Evolutionary conservation across 495 filamentous ascomycete genomes (phyloP), one percentile per base, ranked within the genome.

Genomic region (Corynascus novoguineensis): DNA sequence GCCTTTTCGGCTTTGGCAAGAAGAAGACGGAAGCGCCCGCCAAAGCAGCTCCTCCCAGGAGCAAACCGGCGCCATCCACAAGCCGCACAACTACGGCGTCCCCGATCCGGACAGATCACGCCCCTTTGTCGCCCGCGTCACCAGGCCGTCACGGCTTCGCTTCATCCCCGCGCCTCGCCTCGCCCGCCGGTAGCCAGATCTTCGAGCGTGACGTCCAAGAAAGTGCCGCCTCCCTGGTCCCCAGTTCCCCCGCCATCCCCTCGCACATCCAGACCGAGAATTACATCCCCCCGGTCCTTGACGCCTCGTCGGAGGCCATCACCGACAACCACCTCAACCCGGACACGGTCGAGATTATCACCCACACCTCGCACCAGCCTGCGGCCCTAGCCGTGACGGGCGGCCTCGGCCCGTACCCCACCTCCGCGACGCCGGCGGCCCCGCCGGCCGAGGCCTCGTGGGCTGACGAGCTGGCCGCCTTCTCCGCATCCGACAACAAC

Each of bases 151-250:
- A 44, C 66, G 44, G 32, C 6, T 45, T 82, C 31, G 76, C 80
- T 22, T 73, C 81, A 15, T 85, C 84, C 4, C 83, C 84, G 5
- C 76, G 81, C 35, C 68, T 82, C 31, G 75, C 79, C 24, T 87
- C 85, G 14, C 84, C 86, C 11, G 83, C 83, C 5, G 83, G 76
- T 32, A 90, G 89, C 24, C 89, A 92, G 63, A 96, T 96, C 64
- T 96, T 96, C 71, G 91, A 96, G 76, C 87, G 91, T 62, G 85
- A 88, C 70, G 92, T 96, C 14, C 92, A 96, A 68, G 91, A 96
- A 64, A 82, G 80, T 62, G 73, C 80, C 28, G 60, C 61, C 64
- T 40, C 81, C 8, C 71, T 82, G n/a, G 65, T 78, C 7, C 84
- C 89, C 50, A 81, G 77, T 42, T 87, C 86, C 11, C 81, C 87